These are phyloP conservation scores for Eucalyptus globulus DNA, from an alignment of 345 rosid species.

Conservation along the genomic window DNA sequence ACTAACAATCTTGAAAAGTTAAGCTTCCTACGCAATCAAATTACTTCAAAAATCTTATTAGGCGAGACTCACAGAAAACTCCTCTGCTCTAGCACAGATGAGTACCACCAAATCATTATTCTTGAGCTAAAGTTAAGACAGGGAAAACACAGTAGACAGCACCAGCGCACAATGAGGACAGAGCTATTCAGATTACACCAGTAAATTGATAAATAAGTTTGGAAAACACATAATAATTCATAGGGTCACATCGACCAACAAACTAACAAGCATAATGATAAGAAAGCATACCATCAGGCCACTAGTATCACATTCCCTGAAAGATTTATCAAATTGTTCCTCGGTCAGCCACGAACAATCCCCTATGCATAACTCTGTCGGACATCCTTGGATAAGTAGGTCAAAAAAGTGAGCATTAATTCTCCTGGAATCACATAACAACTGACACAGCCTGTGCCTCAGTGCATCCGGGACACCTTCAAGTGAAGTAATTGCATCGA, in stretches of 20 bases:
- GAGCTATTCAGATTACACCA: background rate
- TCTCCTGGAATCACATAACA: constrained; percentile 65
- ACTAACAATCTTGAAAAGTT: background rate
- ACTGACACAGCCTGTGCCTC: constrained; percentile 47
- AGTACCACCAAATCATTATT: background rate
- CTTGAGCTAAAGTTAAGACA: background rate
- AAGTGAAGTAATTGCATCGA: constrained; percentile 73
- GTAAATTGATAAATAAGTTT: background rate
- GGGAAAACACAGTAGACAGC: background rate
- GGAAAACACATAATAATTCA: background rate
- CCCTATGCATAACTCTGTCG: constrained; percentile 50
- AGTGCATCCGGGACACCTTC: constrained; percentile 64
- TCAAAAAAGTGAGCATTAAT: constrained; percentile 39
- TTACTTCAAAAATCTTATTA: background rate
- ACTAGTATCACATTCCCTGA: constrained; percentile 48
- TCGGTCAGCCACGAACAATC: constrained; percentile 94
- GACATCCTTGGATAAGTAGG: constrained; percentile 54
- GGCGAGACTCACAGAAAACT: background rate
- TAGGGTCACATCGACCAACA: background rate
- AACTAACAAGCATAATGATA: background rate
- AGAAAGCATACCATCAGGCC: constrained; percentile 42
- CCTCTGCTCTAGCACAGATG: background rate
- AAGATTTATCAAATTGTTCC: constrained; percentile 41
- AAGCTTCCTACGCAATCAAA: background rate
- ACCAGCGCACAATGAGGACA: background rate